A percentile compares a stretch with the other conserved stretches of the same genome.
These are phyloP conservation scores for Saksenaea oblongispora DNA, from an alignment of 371 early-diverging fungal species.

Conservation along the genomic window DNA sequence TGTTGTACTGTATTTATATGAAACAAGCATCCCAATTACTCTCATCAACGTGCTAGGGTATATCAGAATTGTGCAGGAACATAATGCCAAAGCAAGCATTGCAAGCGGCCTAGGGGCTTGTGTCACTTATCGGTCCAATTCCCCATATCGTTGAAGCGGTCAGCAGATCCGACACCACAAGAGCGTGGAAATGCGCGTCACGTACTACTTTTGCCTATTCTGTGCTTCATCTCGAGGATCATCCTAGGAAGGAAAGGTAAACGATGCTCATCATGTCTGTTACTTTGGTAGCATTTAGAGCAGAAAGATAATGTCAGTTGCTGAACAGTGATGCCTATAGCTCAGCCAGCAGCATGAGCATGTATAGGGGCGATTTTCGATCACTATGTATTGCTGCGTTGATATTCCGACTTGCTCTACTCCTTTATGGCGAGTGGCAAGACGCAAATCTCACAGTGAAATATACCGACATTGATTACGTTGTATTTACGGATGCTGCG, in stretches of 20 bases:
- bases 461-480: conserved; percentile 97
- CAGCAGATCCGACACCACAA: too few species aligned
- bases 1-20: too few species aligned
- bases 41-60: too few species aligned
- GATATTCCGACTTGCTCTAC: conserved; percentile 63
- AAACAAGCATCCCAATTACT: too few species aligned
- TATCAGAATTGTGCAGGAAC: too few species aligned
- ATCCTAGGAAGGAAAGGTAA: background rate
- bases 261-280: background rate
- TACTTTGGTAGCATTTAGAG: background rate
- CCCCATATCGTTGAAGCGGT: too few species aligned
- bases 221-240: background rate
- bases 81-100: too few species aligned
- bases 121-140: too few species aligned
- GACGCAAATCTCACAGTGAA: conserved; percentile 85
- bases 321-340: conserved; percentile 2
- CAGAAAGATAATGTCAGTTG: background rate
- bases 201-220: background rate
- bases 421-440: conserved; percentile 84
- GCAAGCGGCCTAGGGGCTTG: too few species aligned
- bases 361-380: background rate
- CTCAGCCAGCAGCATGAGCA: conserved; percentile 6
- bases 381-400: conserved; percentile 38
- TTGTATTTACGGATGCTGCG: conserved; percentile 95
- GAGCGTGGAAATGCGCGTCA: background rate